These are phyloP conservation scores for Epicoccum sorghinum DNA, from an alignment of 2,329 filamentous ascomycete genomes.

Conservation along the genomic window DNA sequence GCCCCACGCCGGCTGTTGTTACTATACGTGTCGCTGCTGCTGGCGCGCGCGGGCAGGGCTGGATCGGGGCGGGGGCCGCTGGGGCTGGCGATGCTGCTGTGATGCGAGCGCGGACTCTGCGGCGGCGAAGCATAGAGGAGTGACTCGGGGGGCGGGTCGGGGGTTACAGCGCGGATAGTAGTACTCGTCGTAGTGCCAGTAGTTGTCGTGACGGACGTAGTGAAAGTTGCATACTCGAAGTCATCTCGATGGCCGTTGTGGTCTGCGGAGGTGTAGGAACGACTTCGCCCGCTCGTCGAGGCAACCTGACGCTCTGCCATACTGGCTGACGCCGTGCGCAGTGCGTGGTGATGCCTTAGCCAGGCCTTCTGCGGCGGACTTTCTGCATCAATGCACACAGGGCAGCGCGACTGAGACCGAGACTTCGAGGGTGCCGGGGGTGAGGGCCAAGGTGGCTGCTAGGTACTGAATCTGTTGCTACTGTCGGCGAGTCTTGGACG, in stretches of 20 bases:
- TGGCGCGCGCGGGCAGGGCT: constrained; percentile 32
- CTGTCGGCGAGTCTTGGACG: too few species aligned
- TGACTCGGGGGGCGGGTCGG: constrained; percentile 54
- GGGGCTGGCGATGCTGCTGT: constrained; percentile 28
- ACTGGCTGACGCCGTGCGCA: not conserved
- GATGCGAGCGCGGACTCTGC: constrained; percentile 37
- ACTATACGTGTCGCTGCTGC: constrained; percentile 42
- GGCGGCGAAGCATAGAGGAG: constrained; percentile 32
- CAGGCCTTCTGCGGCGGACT: constrained; percentile 4
- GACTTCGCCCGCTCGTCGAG: constrained; percentile 8
- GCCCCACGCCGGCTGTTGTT: constrained; percentile 18
- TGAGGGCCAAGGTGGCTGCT: not conserved
- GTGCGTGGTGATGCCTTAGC: constrained; percentile 2
- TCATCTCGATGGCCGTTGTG: not conserved
- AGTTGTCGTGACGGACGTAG: constrained; percentile 8
- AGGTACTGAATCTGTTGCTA: too few species aligned
- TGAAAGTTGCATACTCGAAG: constrained; percentile 9
- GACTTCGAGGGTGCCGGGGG: not conserved
- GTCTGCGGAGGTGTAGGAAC: constrained; percentile 8
- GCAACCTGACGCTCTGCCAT: constrained; percentile 8
- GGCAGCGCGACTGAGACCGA: not conserved
- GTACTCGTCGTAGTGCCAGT: constrained; percentile 9
- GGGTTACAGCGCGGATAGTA: constrained; percentile 69
- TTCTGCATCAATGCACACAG: constrained; percentile 1
- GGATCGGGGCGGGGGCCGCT: not conserved